A percentile compares a stretch with the other conserved stretches of the same genome.
Conservation (phyloP, 139 green algal species). For the Volvox africanus region DNA sequence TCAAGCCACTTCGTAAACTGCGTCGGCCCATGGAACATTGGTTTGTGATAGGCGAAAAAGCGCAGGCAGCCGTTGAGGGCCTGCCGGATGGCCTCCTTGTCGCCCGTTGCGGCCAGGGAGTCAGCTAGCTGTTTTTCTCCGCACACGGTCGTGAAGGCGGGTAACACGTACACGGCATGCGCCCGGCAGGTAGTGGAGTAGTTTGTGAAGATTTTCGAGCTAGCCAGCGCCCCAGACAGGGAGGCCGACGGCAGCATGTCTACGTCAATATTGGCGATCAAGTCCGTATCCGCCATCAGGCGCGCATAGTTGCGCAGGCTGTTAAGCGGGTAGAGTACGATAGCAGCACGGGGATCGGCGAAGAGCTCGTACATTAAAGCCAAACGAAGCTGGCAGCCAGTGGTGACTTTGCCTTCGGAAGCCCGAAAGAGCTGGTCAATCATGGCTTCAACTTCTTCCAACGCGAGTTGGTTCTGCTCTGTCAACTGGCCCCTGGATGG, state of each 20-base stretch:
- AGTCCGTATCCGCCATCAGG: slow-evolving; percentile 57
- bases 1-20: neutral
- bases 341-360: neutral
- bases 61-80: slow-evolving; percentile 5
- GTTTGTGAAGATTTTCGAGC: neutral
- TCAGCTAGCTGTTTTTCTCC: neutral
- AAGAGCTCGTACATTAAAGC: slow-evolving; percentile 49
- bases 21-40: slow-evolving; percentile 29
- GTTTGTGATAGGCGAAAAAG: neutral
- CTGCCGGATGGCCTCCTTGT: neutral
- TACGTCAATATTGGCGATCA: slow-evolving; percentile 66
- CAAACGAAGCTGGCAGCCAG: slow-evolving; percentile 46
- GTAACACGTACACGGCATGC: slow-evolving; percentile 15
- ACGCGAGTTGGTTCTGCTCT: neutral
- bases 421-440: neutral
- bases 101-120: neutral
- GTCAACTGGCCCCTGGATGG: neutral
- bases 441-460: neutral
- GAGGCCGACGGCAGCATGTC: slow-evolving; percentile 57
- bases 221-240: neutral
- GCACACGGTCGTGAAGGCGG: slow-evolving; percentile 17
- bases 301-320: slow-evolving; percentile 57
- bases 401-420: neutral
- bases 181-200: neutral
- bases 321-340: slow-evolving; percentile 42